A percentile compares a stretch with the other conserved stretches of the same genome.
Evolutionary conservation across 2,329 filamentous ascomycete species (phyloP).

Genomic region (Talaromyces pinophilus): DNA sequence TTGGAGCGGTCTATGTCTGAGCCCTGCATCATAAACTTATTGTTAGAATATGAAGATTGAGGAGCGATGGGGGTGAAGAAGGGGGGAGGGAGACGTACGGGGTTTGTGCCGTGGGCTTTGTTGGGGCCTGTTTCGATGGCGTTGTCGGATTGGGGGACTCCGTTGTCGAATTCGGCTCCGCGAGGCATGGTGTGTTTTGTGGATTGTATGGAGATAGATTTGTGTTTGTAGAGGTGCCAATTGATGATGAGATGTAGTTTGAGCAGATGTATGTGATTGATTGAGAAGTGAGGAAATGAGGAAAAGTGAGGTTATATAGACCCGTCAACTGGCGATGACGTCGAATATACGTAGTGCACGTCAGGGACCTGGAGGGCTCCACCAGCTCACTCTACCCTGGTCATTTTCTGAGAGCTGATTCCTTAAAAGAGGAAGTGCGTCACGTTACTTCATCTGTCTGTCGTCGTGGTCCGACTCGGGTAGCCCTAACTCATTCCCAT

Average conservation of each 20-base stretch:
- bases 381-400: not conserved
- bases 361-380: slow-evolving; percentile 2
- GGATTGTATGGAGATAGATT: not conserved
- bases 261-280: not conserved
- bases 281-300: too few relatives aligned
- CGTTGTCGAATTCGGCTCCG: slow-evolving; percentile 44
- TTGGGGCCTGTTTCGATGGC: slow-evolving; percentile 35
- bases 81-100: slow-evolving; percentile 12
- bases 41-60: not conserved
- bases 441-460: not conserved
- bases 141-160: slow-evolving; percentile 43
- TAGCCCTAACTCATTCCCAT: not conserved
- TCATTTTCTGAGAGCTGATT: slow-evolving; percentile 3
- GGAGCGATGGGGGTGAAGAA: not conserved
- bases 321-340: slow-evolving; percentile 16
- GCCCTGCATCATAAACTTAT: not conserved
- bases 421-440: not conserved
- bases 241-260: not conserved
- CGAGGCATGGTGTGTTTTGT: slow-evolving; percentile 39
- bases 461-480: not conserved
- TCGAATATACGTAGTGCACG: slow-evolving; percentile 19
- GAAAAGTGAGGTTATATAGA: slow-evolving; percentile 5
- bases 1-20: slow-evolving; percentile 34
- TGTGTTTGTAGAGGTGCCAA: not conserved
- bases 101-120: slow-evolving; percentile 39